phyloP scores from a whole-genome alignment of 805 yeast species.

The Nakazawaea populi region DNA sequence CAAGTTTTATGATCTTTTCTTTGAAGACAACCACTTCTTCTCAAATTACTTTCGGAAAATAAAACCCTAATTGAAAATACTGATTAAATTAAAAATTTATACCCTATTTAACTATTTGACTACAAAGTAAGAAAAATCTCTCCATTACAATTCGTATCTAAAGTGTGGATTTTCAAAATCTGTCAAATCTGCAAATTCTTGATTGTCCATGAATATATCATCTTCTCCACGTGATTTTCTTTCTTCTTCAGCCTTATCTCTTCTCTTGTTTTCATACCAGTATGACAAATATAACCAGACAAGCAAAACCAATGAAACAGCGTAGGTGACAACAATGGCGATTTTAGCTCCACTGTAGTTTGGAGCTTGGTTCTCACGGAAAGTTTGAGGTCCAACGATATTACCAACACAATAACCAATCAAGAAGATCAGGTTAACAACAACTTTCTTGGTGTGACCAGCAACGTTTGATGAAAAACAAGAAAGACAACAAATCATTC shows the following conservation, averaged over 20 bases:
- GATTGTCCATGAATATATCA: background rate
- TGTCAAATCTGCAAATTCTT: background rate
- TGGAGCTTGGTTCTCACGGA: conserved; percentile 47
- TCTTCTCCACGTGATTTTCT: conserved; percentile 9
- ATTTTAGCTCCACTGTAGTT: conserved; percentile 52
- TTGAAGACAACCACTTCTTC: no score
- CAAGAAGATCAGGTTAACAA: conserved; percentile 50
- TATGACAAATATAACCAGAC: conserved; percentile 33
- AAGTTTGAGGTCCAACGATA: conserved; percentile 58
- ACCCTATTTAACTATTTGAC: no score
- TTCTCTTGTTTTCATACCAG: background rate
- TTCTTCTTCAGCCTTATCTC: conserved; percentile 17
- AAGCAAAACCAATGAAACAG: conserved; percentile 38
- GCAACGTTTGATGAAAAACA: conserved; percentile 55
- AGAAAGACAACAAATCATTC: conserved; percentile 32
- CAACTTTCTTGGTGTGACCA: conserved; percentile 53
- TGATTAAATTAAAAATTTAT: no score
- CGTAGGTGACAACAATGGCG: conserved; percentile 38
- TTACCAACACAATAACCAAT: conserved; percentile 50
- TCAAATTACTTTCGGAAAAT: no score
- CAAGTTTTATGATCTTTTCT: no score
- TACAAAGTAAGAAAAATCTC: no score
- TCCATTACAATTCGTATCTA: background rate
- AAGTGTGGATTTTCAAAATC: background rate
- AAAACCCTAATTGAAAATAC: no score